Conservation (phyloP, 202 grass and related monocot genomes). For the Brachypodium distachyon region DNA sequence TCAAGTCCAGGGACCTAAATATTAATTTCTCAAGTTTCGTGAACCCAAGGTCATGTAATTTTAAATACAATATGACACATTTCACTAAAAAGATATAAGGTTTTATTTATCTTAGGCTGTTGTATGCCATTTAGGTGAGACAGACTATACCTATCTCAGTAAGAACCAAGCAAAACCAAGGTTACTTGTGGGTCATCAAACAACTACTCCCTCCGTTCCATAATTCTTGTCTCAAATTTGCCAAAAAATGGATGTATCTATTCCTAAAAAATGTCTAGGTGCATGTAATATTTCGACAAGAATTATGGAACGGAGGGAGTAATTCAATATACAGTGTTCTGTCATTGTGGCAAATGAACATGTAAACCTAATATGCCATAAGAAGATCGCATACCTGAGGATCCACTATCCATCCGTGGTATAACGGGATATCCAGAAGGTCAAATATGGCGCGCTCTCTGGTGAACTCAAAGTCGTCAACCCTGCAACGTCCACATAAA, state of each 20-base stretch:
- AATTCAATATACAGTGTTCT: not conserved
- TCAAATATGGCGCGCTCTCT: conserved; percentile 93
- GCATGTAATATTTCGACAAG: too few relatives aligned
- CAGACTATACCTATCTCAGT: not conserved
- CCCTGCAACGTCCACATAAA: conserved; percentile 32
- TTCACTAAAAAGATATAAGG: not conserved
- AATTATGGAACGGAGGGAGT: too few relatives aligned
- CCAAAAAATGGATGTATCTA: too few relatives aligned
- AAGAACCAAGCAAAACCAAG: not conserved
- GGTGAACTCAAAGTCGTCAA: conserved; percentile 98
- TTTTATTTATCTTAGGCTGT: not conserved
- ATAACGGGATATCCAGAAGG: conserved; percentile 87
- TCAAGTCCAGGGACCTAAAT: not conserved
- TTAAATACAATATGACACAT: not conserved
- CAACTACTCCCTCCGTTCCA: too few relatives aligned
- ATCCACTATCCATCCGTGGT: conserved; percentile 97
- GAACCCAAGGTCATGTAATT: not conserved
- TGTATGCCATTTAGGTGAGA: not conserved
- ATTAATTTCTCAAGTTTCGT: not conserved
- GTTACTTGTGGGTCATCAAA: not conserved
- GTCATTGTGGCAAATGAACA: not conserved
- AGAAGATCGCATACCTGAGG: conserved; percentile 53
- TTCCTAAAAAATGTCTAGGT: too few relatives aligned
- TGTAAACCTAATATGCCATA: not conserved
- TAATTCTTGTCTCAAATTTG: too few relatives aligned